Percentiles rank a stretch among this genome's conserved stretches.
Conservation (phyloP, 306 rosid species). For the Arachis stenosperma region DNA sequence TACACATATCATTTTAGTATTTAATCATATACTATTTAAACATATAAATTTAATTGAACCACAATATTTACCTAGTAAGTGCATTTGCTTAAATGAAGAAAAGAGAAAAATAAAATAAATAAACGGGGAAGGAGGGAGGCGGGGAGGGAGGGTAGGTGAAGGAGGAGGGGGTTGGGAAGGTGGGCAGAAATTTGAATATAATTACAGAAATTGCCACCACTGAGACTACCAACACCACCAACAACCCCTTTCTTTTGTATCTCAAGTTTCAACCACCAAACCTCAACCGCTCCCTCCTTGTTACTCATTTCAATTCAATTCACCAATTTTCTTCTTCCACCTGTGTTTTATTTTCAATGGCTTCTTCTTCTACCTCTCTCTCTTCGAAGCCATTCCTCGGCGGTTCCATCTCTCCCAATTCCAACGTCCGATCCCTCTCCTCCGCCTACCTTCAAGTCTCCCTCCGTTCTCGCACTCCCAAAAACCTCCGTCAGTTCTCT, state of each 20-base stretch:
- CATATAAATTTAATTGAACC: no score
- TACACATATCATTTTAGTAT: no score
- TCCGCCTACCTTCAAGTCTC: conserved; percentile 56
- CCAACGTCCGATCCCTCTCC: conserved; percentile 57
- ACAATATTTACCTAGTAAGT: no score
- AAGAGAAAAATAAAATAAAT: no score
- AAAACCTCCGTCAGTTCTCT: conserved; percentile 72
- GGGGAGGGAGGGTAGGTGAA: background rate
- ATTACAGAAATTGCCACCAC: background rate
- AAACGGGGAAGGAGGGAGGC: background rate
- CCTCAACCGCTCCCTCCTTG: background rate
- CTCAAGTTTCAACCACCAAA: background rate
- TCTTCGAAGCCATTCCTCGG: conserved; percentile 70
- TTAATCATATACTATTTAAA: no score
- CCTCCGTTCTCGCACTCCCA: conserved; percentile 47
- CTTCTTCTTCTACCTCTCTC: conserved; percentile 86
- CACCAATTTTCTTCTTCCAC: background rate
- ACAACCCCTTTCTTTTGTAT: background rate
- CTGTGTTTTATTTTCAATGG: conserved; percentile 45
- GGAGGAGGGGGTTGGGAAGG: background rate
- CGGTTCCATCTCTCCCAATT: conserved; percentile 48
- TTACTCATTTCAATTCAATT: background rate
- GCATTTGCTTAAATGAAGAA: no score
- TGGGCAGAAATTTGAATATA: background rate
- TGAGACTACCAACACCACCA: background rate